Evolutionary conservation across 768 basidiomycete genomes (phyloP), one percentile per base, ranked within the genome.

Genomic region (Leccinellum albellum): DNA sequence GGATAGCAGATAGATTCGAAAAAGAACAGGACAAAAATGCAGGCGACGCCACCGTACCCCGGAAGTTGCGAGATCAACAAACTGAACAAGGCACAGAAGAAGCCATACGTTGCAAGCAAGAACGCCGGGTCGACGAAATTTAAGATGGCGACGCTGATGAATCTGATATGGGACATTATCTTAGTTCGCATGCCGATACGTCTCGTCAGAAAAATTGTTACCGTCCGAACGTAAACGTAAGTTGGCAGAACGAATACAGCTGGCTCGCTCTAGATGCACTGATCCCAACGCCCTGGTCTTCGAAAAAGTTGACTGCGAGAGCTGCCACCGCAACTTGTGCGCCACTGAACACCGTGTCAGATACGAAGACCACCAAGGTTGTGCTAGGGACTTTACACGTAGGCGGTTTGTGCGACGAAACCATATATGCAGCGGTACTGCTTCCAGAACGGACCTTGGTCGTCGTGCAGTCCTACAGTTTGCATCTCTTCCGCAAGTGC

Each of bases 1-100:
- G 85, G 84, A 61, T 86, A 86, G 63, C 86, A 88, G 57, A 89
- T 88, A 29, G 85, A 87, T 70, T 88, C 87, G 67, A 87, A 87
- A 77, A 85, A 87, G 78, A 88, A 87, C 54, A 89, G 71, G 54
- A 75, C 66, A 65, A 86, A 88, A 33, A 89, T 67, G 71, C 81
- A 85, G 10, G 76, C 82, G 42, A 89, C 72, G 32, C 82, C 88
- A 5, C 78, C 73, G 52, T 74, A 73, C 14, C 87, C 85, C 8
- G 77, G 72, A 8, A 82, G 66, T 24, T 79, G 74, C 10, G 83
- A 76, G 48, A 82, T 74, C 50, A 79, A 71, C 55, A 88, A 66
- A 51, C 76, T 74, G 65, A 87, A 84, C 31, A 80, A 46, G 37
- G 73, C 76, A 66, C 85, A 87, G 28, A 70, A 68, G 50, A 79